A percentile compares a stretch with the other conserved stretches of the same genome.
These are phyloP conservation scores for Podospora pseudocomata DNA, from an alignment of 495 filamentous ascomycete genomes.

Conservation along the genomic window DNA sequence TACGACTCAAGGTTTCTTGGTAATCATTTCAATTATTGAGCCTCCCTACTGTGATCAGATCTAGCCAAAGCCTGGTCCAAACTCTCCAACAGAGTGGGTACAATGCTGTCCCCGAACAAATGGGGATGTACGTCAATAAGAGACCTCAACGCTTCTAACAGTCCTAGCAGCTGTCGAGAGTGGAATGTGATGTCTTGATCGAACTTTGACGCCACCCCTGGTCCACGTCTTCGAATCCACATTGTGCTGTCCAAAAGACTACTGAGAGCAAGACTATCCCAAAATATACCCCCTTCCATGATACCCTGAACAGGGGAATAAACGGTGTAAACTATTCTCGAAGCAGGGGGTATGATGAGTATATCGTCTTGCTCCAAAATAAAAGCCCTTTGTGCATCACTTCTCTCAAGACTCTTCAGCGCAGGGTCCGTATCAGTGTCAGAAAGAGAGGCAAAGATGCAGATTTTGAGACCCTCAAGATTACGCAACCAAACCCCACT, in stretches of 20 bases:
- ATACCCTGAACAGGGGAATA: neutral
- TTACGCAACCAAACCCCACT: neutral
- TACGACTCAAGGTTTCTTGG: too few species aligned
- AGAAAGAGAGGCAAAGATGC: neutral
- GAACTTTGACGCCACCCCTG: too few species aligned
- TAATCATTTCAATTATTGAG: too few species aligned
- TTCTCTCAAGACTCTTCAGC: neutral
- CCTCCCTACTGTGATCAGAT: too few species aligned
- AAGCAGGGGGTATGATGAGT: constrained; percentile 6
- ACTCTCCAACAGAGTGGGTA: too few species aligned
- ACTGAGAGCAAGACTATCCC: constrained; percentile 1
- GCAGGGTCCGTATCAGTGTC: neutral
- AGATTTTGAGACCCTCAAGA: neutral
- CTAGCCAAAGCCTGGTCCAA: too few species aligned
- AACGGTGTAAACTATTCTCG: neutral
- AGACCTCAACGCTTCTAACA: neutral
- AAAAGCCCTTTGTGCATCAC: neutral
- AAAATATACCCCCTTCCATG: constrained; percentile 7
- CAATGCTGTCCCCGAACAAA: neutral
- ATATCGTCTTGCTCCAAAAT: constrained; percentile 3
- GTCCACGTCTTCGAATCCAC: too few species aligned
- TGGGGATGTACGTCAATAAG: neutral
- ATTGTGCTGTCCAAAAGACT: neutral
- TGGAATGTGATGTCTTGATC: too few species aligned
- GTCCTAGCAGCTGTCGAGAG: neutral